phyloP scores from a whole-genome alignment of 2,329 filamentous ascomycete species.

The Aspergillus intermedius region DNA sequence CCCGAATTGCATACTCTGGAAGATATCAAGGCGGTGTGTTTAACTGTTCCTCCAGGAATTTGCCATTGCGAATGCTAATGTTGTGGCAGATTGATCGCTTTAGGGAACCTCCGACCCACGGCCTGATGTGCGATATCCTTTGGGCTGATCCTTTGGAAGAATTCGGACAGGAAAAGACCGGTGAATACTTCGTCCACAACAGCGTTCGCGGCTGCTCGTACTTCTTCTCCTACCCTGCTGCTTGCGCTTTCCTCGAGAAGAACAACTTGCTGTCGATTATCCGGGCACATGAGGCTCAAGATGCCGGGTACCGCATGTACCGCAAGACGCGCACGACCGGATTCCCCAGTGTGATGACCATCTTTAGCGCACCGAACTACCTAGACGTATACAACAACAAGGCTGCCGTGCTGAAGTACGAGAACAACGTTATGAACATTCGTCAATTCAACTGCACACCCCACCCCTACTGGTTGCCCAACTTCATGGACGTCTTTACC shows the following conservation, averaged over 20 bases:
- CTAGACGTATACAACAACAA: constrained; percentile 99
- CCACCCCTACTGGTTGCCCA: constrained; percentile 97
- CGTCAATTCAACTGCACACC: constrained; percentile 99
- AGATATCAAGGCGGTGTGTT: constrained; percentile 75
- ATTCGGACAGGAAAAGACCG: constrained; percentile 97
- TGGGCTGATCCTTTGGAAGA: constrained; percentile 98
- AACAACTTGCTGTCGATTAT: constrained; percentile 97
- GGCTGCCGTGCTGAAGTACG: constrained; percentile 95
- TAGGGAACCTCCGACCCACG: constrained; percentile 92
- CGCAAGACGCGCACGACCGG: constrained; percentile 96
- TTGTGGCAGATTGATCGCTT: constrained; percentile 79
- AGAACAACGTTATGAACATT: constrained; percentile 99
- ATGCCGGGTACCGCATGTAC: constrained; percentile 98
- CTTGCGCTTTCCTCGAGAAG: constrained; percentile 96
- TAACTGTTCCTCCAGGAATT: not conserved
- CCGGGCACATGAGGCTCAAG: constrained; percentile 94
- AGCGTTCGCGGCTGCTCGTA: constrained; percentile 97
- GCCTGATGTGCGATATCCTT: constrained; percentile 97
- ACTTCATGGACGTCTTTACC: constrained; percentile 99
- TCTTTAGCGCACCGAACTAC: constrained; percentile 98
- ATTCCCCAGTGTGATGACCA: constrained; percentile 99
- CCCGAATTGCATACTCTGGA: constrained; percentile 94
- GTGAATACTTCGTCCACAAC: constrained; percentile 96
- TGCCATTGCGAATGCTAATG: constrained; percentile 13
- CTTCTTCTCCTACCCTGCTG: constrained; percentile 97